Conservation (phyloP, 148 eudicot genomes). For the Drosera capensis region DNA sequence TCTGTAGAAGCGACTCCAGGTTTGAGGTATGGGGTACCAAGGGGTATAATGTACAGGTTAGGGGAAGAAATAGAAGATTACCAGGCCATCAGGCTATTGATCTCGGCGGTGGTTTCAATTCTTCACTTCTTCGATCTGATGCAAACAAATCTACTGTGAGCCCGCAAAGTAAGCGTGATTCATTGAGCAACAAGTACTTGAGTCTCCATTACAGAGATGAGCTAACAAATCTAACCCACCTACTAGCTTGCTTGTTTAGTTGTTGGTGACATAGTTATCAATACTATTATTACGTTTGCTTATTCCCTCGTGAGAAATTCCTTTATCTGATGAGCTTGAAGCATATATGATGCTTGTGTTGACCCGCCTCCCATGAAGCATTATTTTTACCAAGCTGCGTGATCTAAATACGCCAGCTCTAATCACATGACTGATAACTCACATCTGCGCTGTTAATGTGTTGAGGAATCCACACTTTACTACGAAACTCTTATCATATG, state of each 20-base stretch:
- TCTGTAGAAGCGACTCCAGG: conserved; percentile 75
- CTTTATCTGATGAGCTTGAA: not conserved
- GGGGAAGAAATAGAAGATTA: conserved; percentile 56
- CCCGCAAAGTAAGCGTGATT: conserved; percentile 21
- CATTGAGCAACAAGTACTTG: conserved; percentile 47
- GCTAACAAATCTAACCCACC: conserved; percentile 21
- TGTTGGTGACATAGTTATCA: not conserved
- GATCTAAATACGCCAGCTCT: too few species aligned
- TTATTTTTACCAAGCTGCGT: too few species aligned
- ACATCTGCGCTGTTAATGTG: too few species aligned
- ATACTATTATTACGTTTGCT: not conserved
- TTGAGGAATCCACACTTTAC: too few species aligned
- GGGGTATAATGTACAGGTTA: conserved; percentile 64
- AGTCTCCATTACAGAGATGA: conserved; percentile 54
- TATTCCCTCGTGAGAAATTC: not conserved
- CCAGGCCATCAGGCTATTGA: conserved; percentile 56
- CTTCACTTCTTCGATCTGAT: conserved; percentile 20
- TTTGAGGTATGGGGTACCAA: conserved; percentile 79
- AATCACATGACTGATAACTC: too few species aligned
- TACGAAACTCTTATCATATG: too few species aligned
- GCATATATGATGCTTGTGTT: not conserved
- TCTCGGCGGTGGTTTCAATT: conserved; percentile 33
- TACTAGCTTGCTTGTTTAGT: not conserved
- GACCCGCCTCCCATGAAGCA: too few species aligned
- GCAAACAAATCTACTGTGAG: conserved; percentile 10